phyloP scores from a whole-genome alignment of 2,329 filamentous ascomycete genomes.

The Zymoseptoria brevis region DNA sequence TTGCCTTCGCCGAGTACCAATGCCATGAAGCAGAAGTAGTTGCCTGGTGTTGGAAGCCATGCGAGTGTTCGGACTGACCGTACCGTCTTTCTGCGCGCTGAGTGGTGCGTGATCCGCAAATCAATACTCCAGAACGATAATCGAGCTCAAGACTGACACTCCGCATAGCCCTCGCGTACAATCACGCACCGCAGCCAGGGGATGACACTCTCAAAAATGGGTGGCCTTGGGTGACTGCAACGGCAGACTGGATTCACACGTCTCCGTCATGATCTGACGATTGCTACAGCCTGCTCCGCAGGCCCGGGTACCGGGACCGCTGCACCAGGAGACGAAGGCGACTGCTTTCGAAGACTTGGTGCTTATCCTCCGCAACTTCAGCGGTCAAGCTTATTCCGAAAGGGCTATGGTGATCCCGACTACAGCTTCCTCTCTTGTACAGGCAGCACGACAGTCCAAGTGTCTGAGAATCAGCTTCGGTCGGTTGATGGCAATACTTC shows the following conservation, averaged over 20 bases:
- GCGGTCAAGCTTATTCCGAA: not conserved
- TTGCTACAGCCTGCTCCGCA: not conserved
- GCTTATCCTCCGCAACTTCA: not conserved
- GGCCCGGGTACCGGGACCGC: not conserved
- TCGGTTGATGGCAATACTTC: not conserved
- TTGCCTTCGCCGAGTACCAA: too few relatives aligned
- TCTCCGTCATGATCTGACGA: not conserved
- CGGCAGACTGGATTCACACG: too few relatives aligned
- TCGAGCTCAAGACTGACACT: conserved; percentile 5
- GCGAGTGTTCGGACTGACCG: too few relatives aligned
- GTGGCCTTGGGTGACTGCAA: not conserved
- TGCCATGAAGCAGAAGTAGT: too few relatives aligned
- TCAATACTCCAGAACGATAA: too few relatives aligned
- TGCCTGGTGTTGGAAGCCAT: too few relatives aligned
- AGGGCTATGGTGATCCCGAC: not conserved
- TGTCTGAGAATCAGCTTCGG: not conserved
- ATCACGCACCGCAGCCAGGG: not conserved
- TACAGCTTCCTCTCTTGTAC: not conserved
- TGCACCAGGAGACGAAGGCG: not conserved
- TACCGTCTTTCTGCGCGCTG: too few relatives aligned
- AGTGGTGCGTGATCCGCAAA: too few relatives aligned
- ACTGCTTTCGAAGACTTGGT: not conserved
- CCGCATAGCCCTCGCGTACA: not conserved
- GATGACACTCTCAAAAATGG: not conserved
- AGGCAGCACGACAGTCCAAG: not conserved